Evolutionary conservation across 306 rosid species (phyloP).

Genomic region (Vicia sativa): DNA sequence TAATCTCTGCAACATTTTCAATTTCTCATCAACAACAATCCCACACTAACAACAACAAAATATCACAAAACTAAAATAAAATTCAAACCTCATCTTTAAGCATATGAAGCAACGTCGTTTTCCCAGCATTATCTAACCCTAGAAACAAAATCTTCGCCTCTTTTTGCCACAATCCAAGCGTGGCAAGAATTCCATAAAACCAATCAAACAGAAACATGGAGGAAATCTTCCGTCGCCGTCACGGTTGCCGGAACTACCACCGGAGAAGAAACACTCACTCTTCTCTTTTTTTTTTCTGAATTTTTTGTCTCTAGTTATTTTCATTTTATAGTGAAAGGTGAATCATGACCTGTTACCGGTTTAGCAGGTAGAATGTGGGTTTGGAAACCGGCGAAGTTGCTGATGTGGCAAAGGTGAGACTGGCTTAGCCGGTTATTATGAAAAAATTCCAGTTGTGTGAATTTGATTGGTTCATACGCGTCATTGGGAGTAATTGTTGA

Average conservation of each 20-base stretch:
- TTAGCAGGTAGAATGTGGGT: slow-evolving; percentile 29
- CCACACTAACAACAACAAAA: background rate
- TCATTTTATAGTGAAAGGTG: background rate
- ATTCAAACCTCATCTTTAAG: slow-evolving; percentile 75
- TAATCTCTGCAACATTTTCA: slow-evolving; percentile 56
- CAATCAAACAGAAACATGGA: slow-evolving; percentile 77
- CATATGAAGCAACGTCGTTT: slow-evolving; percentile 91
- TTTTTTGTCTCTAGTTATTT: background rate
- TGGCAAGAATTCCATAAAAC: slow-evolving; percentile 77
- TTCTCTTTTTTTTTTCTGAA: background rate
- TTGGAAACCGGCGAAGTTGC: background rate
- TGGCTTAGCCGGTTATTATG: slow-evolving; percentile 40
- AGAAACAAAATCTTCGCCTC: slow-evolving; percentile 87
- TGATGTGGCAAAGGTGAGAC: slow-evolving; percentile 24
- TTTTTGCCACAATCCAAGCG: slow-evolving; percentile 79
- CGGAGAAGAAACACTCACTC: slow-evolving; percentile 18
- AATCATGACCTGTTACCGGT: slow-evolving; percentile 40
- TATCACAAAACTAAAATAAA: background rate
- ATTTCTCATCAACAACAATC: background rate
- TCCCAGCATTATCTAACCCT: slow-evolving; percentile 90
- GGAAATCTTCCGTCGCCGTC: background rate
- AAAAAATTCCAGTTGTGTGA: slow-evolving; percentile 40
- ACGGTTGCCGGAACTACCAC: slow-evolving; percentile 18
- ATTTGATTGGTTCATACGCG: slow-evolving; percentile 64
- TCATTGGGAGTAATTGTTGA: slow-evolving; percentile 37